A percentile compares a stretch with the other conserved stretches of the same genome.
Evolutionary conservation across 2,329 filamentous ascomycete species (phyloP).

Genomic region (Aspergillus chevalieri): DNA sequence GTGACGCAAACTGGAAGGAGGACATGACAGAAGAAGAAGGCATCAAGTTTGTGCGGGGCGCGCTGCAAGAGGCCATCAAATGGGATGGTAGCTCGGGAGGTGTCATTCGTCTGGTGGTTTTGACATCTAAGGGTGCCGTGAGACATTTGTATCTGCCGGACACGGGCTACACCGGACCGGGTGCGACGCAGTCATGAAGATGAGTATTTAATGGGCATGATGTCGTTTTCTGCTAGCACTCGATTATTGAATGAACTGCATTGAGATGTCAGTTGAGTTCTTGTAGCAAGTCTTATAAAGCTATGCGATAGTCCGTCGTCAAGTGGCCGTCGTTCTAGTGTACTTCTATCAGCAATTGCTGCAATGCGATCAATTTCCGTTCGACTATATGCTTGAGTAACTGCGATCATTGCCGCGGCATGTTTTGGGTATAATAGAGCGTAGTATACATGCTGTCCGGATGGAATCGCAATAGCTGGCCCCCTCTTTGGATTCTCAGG

Average conservation of each 20-base stretch:
- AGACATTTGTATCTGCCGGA: constrained; percentile 95
- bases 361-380: too few relatives aligned
- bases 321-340: too few relatives aligned
- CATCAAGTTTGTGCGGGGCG: constrained; percentile 84
- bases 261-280: not conserved
- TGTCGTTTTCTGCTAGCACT: not conserved
- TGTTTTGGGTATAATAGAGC: too few relatives aligned
- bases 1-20: constrained; percentile 92
- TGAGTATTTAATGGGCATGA: constrained; percentile 7
- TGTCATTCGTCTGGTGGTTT: constrained; percentile 94
- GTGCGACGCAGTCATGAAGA: constrained; percentile 40
- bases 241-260: not conserved
- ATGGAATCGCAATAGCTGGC: too few relatives aligned
- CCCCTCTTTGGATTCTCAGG: too few relatives aligned
- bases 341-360: too few relatives aligned
- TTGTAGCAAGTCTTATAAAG: too few relatives aligned
- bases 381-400: too few relatives aligned
- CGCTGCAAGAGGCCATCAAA: constrained; percentile 91
- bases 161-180: constrained; percentile 74
- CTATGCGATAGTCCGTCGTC: too few relatives aligned
- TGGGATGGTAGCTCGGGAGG: constrained; percentile 99
- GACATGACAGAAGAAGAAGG: constrained; percentile 89
- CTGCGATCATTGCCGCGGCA: too few relatives aligned
- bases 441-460: too few relatives aligned
- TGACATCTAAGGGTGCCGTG: constrained; percentile 83